phyloP scores from a whole-genome alignment of 345 rosid genomes.

The Hypericum androsaemum region DNA sequence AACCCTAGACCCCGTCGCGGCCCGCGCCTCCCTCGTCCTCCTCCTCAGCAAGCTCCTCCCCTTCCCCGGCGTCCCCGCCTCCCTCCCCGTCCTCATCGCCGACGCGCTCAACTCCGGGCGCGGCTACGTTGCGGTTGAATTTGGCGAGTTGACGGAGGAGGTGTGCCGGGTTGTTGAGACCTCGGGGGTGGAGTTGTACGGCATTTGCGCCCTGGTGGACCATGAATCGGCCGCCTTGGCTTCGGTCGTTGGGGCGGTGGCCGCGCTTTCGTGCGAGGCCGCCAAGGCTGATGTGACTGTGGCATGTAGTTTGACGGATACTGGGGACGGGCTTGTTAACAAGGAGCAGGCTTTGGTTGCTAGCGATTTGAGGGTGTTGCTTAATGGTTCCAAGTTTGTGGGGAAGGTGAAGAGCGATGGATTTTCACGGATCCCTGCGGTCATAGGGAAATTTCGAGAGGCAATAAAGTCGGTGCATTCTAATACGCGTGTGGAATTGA shows the following conservation, averaged over 20 bases:
- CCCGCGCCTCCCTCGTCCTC: constrained; percentile 37
- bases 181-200: constrained; percentile 26
- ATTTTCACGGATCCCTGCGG: constrained; percentile 37
- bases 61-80: constrained; percentile 24
- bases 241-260: constrained; percentile 42
- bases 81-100: constrained; percentile 30
- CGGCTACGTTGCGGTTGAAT: constrained; percentile 5
- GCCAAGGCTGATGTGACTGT: constrained; percentile 29
- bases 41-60: constrained; percentile 57
- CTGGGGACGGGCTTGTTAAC: constrained; percentile 55
- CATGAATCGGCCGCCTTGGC: constrained; percentile 38
- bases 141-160: constrained; percentile 36
- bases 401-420: constrained; percentile 30
- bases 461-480: constrained; percentile 47
- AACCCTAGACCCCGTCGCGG: constrained; percentile 29
- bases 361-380: constrained; percentile 61
- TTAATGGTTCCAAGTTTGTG: constrained; percentile 56
- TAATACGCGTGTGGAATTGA: constrained; percentile 36
- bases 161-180: constrained; percentile 30
- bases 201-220: constrained; percentile 52
- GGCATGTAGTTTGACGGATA: constrained; percentile 42
- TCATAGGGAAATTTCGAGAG: constrained; percentile 55
- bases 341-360: constrained; percentile 65
- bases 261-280: constrained; percentile 76
- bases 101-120: constrained; percentile 20